Evolutionary conservation across 192 early-diverging fungal genomes (phyloP).

Genomic region (Entophlyctis luteolus): DNA sequence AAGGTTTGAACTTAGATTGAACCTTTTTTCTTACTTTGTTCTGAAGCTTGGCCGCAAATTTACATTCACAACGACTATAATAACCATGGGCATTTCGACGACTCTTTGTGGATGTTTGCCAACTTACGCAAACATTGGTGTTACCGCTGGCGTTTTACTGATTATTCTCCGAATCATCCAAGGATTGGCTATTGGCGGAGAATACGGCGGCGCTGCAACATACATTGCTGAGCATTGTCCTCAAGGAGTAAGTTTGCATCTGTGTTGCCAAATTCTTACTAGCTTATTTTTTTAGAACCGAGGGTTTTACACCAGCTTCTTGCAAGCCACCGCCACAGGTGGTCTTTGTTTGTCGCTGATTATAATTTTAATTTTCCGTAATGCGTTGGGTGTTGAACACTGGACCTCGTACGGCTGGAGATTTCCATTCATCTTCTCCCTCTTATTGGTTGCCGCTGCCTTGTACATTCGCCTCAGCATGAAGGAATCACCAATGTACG

Average conservation of each 20-base stretch:
- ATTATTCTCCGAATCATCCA: conserved; percentile 29
- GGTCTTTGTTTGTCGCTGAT: conserved; percentile 22
- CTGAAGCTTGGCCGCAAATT: conserved; percentile 19
- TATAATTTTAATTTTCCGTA: conserved; percentile 15
- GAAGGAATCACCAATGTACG: conserved; percentile 20
- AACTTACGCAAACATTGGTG: conserved; percentile 13
- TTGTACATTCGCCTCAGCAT: conserved; percentile 30
- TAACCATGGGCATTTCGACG: conserved; percentile 28
- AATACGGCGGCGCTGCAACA: conserved; percentile 33
- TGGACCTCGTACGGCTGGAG: conserved; percentile 30
- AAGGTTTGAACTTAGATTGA: too few relatives aligned
- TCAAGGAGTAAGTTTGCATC: too few relatives aligned
- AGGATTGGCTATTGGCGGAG: conserved; percentile 33
- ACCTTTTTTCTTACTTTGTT: too few relatives aligned
- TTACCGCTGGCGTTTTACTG: conserved; percentile 17
- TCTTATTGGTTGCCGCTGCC: conserved; percentile 21
- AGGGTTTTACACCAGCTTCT: conserved; percentile 28
- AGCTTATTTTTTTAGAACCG: too few relatives aligned
- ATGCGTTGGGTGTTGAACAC: neutral
- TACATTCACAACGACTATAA: conserved; percentile 14
- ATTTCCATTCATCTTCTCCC: conserved; percentile 31
- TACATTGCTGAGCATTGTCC: conserved; percentile 29
- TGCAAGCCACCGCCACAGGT: conserved; percentile 26
- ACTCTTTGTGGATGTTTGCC: conserved; percentile 30
- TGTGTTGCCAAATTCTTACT: too few relatives aligned